Conservation (phyloP, 2,329 filamentous ascomycete genomes). For the Penicillium griseofulvum region DNA sequence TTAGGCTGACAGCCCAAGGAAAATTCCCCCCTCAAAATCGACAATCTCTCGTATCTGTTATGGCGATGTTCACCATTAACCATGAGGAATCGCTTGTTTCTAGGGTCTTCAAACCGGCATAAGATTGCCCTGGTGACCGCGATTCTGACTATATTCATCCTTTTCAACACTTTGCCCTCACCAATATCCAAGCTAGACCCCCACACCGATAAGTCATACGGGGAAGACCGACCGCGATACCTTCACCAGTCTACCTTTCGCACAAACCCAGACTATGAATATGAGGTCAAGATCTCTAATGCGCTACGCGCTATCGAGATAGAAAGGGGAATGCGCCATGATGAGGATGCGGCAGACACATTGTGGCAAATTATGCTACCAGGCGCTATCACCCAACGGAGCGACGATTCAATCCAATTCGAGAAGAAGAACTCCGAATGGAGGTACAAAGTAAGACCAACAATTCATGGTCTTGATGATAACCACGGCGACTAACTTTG, state of each 20-base stretch:
- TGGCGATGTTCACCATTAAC: not conserved
- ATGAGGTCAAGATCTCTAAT: slow-evolving; percentile 24
- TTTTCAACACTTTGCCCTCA: slow-evolving; percentile 11
- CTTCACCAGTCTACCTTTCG: slow-evolving; percentile 32
- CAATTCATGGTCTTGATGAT: not conserved
- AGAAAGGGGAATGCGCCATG: slow-evolving; percentile 10
- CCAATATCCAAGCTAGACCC: slow-evolving; percentile 4
- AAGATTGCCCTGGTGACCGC: slow-evolving; percentile 5
- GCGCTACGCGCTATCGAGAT: slow-evolving; percentile 27
- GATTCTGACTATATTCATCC: slow-evolving; percentile 5
- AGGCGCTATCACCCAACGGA: slow-evolving; percentile 12
- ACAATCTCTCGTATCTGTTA: not conserved
- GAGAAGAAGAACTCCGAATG: slow-evolving; percentile 29
- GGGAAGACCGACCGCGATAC: slow-evolving; percentile 23
- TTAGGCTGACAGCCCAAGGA: not conserved
- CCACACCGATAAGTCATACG: not conserved
- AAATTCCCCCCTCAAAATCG: not conserved
- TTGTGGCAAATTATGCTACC: slow-evolving; percentile 35
- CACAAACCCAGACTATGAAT: slow-evolving; percentile 26
- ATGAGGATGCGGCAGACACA: slow-evolving; percentile 14
- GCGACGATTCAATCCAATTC: slow-evolving; percentile 26
- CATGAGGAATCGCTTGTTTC: slow-evolving; percentile 11
- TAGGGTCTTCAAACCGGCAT: slow-evolving; percentile 6
- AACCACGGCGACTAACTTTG: not conserved
- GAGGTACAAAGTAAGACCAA: slow-evolving; percentile 26